Evolutionary conservation across 257 asterid species (phyloP).

Genomic region (Gentiana straminea): DNA sequence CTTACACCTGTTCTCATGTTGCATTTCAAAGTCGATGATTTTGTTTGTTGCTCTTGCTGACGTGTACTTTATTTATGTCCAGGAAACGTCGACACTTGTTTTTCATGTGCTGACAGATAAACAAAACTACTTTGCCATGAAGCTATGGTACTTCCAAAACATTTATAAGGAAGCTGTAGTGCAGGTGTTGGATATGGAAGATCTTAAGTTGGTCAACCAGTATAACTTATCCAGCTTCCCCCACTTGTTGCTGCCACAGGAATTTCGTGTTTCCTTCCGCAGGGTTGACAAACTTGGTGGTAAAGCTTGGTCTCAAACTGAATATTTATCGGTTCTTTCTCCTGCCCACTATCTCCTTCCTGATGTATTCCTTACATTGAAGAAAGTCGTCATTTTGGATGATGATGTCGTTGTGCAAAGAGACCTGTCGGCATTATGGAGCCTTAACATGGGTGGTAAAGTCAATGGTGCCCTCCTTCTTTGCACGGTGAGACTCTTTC

Average conservation of each 20-base stretch:
- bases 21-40: conserved; percentile 8
- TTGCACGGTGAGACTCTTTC: conserved; percentile 58
- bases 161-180: conserved; percentile 69
- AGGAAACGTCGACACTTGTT: conserved; percentile 72
- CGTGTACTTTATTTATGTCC: conserved; percentile 22
- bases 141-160: conserved; percentile 62
- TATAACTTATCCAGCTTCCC: conserved; percentile 27
- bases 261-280: conserved; percentile 73
- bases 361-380: conserved; percentile 50
- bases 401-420: conserved; percentile 86
- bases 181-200: conserved; percentile 83
- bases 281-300: conserved; percentile 53
- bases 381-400: conserved; percentile 77
- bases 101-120: conserved; percentile 87
- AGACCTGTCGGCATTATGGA: conserved; percentile 86
- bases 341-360: conserved; percentile 89
- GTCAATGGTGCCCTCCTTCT: conserved; percentile 71
- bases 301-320: conserved; percentile 40
- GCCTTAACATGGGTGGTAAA: conserved; percentile 78
- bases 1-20: conserved; percentile 7
- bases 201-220: conserved; percentile 40
- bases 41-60: conserved; percentile 9
- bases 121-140: conserved; percentile 86
- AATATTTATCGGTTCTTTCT: conserved; percentile 69
- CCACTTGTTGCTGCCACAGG: conserved; percentile 74